A percentile compares a stretch with the other conserved stretches of the same genome.
Conservation (phyloP, 345 rosid genomes). For the Chamaenerion angustifolium region DNA sequence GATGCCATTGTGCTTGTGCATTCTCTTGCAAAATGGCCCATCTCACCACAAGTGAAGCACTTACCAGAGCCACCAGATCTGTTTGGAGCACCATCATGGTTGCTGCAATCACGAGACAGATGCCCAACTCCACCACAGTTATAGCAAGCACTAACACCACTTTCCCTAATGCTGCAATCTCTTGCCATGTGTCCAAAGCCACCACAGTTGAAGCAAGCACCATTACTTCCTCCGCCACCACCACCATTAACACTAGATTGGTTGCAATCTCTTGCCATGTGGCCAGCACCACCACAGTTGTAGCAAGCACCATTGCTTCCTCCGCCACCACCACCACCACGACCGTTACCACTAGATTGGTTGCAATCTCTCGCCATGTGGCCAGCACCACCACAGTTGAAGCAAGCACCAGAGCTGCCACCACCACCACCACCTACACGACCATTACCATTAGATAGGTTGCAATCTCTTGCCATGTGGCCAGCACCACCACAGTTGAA, state of each 20-base stretch:
- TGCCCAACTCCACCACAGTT: constrained; percentile 50
- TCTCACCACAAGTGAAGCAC: constrained; percentile 26
- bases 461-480: no score
- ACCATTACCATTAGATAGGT: no score
- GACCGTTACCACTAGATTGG: constrained; percentile 18
- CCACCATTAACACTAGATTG: constrained; percentile 18
- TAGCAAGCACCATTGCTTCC: constrained; percentile 34
- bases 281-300: constrained; percentile 45
- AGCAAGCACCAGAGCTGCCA: constrained; percentile 32
- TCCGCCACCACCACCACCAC: constrained; percentile 19
- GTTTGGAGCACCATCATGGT: constrained; percentile 14
- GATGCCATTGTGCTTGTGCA: constrained; percentile 8
- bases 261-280: constrained; percentile 56
- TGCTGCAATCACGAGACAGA: constrained; percentile 45
- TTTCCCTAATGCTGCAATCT: constrained; percentile 24
- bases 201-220: constrained; percentile 33
- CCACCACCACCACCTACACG: no score
- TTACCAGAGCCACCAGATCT: constrained; percentile 1
- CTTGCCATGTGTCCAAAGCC: constrained; percentile 34
- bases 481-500: no score
- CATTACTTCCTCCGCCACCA: constrained; percentile 20
- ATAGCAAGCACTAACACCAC: constrained; percentile 25
- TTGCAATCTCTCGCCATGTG: constrained; percentile 63
- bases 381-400: constrained; percentile 42
- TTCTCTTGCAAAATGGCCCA: constrained; percentile 33